These are phyloP conservation scores for Xylariaceae sp. DNA, from an alignment of 2,329 filamentous ascomycete genomes.

Conservation along the genomic window DNA sequence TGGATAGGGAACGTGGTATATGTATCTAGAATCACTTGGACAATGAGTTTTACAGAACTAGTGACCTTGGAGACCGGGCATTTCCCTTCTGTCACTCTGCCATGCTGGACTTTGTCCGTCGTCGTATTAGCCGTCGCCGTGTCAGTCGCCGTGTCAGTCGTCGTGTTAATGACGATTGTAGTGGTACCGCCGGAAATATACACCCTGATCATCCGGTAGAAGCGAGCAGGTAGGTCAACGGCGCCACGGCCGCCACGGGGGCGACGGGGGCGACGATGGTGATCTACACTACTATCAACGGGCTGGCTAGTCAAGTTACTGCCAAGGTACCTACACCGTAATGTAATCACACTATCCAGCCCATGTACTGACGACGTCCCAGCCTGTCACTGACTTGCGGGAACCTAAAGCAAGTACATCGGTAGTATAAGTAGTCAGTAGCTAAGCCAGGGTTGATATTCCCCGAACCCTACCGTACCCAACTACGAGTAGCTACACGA, in stretches of 20 bases:
- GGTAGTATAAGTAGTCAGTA: neutral
- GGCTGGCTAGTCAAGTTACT: neutral
- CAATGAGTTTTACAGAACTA: no score
- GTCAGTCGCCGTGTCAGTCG: neutral
- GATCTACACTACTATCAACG: conserved; percentile 13
- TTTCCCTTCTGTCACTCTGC: neutral
- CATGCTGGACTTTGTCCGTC: neutral
- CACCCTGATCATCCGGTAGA: conserved; percentile 5
- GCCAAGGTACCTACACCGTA: neutral
- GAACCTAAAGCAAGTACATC: neutral
- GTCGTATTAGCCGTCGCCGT: neutral
- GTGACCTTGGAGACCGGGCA: no score
- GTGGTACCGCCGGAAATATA: conserved; percentile 9
- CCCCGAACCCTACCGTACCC: neutral
- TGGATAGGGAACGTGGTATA: no score
- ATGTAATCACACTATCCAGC: neutral
- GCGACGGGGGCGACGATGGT: conserved; percentile 15
- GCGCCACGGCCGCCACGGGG: conserved; percentile 17
- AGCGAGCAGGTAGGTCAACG: conserved; percentile 14
- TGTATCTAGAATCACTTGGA: no score
- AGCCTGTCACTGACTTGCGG: neutral
- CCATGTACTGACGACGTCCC: neutral
- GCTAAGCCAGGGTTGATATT: neutral
- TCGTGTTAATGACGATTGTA: neutral
- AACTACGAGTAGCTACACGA: neutral